A percentile compares a stretch with the other conserved stretches of the same genome.
Evolutionary conservation across 1,284 basidiomycete species (phyloP).

Genomic region (Cutaneotrichosporon spelunceum): DNA sequence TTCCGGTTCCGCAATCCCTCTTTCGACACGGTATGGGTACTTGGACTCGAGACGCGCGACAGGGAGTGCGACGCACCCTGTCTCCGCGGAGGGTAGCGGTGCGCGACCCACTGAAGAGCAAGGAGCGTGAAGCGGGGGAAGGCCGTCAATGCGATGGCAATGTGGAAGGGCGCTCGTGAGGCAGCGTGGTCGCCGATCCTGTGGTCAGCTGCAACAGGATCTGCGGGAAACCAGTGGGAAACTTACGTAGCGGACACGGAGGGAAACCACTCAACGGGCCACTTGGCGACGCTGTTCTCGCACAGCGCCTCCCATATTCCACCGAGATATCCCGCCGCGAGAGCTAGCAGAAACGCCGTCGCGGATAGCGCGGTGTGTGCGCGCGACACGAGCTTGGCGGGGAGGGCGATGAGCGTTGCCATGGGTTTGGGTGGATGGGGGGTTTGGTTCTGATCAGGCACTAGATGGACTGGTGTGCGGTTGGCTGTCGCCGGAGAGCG

Average conservation of each 20-base stretch:
- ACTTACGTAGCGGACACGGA: conserved; percentile 86
- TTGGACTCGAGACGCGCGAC: background rate
- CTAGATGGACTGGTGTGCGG: background rate
- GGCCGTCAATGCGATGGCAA: conserved; percentile 81
- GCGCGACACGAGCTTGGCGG: conserved; percentile 44
- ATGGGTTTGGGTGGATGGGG: conserved; percentile 19
- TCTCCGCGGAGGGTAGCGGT: conserved; percentile 42
- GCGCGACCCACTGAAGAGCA: conserved; percentile 65
- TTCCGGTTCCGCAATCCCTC: background rate
- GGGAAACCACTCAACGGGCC: conserved; percentile 88
- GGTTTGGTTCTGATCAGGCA: background rate
- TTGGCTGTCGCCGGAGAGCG: background rate
- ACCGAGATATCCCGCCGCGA: conserved; percentile 61
- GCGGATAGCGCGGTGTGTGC: conserved; percentile 68
- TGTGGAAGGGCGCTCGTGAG: conserved; percentile 82
- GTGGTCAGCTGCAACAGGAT: conserved; percentile 11
- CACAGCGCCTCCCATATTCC: conserved; percentile 84
- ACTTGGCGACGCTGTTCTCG: conserved; percentile 72
- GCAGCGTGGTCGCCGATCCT: conserved; percentile 92
- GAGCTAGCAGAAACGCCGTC: conserved; percentile 67
- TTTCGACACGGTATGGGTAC: background rate
- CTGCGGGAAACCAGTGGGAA: background rate
- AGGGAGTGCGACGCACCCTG: background rate
- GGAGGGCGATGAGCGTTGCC: conserved; percentile 40
- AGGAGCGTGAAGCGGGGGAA: conserved; percentile 79